These are phyloP conservation scores for Mycena floridula DNA, from an alignment of 768 basidiomycete species.

Conservation along the genomic window DNA sequence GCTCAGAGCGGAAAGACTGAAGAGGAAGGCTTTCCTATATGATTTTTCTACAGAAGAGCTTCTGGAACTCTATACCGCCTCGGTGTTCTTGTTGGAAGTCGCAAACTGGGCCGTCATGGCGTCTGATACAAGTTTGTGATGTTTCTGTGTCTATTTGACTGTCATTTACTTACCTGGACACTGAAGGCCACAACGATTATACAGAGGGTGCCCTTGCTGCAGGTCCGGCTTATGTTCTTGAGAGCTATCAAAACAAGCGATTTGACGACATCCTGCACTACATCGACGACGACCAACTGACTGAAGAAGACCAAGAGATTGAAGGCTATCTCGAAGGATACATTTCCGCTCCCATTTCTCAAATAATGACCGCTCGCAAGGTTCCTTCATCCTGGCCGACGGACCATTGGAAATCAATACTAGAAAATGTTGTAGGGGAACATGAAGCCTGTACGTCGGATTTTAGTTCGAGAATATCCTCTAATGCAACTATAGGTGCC, in stretches of 20 bases:
- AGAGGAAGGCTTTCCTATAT: constrained; percentile 2
- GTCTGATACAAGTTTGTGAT: no score
- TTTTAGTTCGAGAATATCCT: no score
- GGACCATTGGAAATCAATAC: constrained; percentile 2
- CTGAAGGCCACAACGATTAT: no score
- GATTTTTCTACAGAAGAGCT: constrained; percentile 7
- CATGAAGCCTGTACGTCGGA: neutral
- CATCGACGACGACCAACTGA: constrained; percentile 1
- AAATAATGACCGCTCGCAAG: constrained; percentile 3
- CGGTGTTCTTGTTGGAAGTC: constrained; percentile 6
- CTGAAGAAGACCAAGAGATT: neutral
- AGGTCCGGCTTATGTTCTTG: constrained; percentile 4
- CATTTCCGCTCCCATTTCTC: constrained; percentile 1
- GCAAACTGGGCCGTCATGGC: neutral
- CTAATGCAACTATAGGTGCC: no score
- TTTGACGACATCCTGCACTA: no score
- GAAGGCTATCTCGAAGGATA: neutral
- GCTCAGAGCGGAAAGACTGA: neutral
- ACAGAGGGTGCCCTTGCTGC: constrained; percentile 3
- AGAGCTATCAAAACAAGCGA: constrained; percentile 1
- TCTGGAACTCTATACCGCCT: constrained; percentile 5
- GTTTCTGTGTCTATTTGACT: no score
- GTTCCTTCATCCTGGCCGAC: constrained; percentile 2
- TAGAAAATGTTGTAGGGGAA: neutral
- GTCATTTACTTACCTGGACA: no score